These are phyloP conservation scores for Cucurbita moschata DNA, from an alignment of 306 rosid species.

Conservation along the genomic window DNA sequence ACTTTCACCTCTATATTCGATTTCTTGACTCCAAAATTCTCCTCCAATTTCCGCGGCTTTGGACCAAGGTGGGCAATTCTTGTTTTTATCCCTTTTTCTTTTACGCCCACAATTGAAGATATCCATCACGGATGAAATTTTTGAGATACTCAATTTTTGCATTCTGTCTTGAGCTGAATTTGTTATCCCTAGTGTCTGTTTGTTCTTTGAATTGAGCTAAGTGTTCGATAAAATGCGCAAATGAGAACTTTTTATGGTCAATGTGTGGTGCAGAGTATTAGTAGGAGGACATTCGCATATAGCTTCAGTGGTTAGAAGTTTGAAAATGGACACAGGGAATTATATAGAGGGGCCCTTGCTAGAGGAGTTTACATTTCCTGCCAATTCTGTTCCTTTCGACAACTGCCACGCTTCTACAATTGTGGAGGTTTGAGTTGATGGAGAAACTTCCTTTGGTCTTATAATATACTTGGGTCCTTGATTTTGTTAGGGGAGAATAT, in stretches of 20 bases:
- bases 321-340: slow-evolving; percentile 19
- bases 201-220: not conserved
- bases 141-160: not conserved
- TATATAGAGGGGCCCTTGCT: slow-evolving; percentile 29
- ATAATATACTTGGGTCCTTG: not conserved
- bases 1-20: slow-evolving; percentile 11
- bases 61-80: slow-evolving; percentile 6
- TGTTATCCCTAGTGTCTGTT: not conserved
- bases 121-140: not conserved
- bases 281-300: slow-evolving; percentile 5
- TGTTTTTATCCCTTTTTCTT: not conserved
- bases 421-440: slow-evolving; percentile 48
- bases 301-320: slow-evolving; percentile 12
- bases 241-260: not conserved
- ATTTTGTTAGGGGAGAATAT: not conserved
- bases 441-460: not conserved
- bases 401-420: slow-evolving; percentile 91
- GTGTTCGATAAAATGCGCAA: not conserved
- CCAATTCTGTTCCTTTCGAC: slow-evolving; percentile 52
- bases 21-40: slow-evolving; percentile 10
- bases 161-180: not conserved
- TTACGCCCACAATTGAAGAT: not conserved
- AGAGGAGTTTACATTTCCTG: slow-evolving; percentile 53
- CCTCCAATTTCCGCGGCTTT: slow-evolving; percentile 1
- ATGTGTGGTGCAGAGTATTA: slow-evolving; percentile 26